Evolutionary conservation across 495 filamentous ascomycete species (phyloP), one percentile per base, ranked within the genome.

Genomic region (Mycothermus thermophilus): DNA sequence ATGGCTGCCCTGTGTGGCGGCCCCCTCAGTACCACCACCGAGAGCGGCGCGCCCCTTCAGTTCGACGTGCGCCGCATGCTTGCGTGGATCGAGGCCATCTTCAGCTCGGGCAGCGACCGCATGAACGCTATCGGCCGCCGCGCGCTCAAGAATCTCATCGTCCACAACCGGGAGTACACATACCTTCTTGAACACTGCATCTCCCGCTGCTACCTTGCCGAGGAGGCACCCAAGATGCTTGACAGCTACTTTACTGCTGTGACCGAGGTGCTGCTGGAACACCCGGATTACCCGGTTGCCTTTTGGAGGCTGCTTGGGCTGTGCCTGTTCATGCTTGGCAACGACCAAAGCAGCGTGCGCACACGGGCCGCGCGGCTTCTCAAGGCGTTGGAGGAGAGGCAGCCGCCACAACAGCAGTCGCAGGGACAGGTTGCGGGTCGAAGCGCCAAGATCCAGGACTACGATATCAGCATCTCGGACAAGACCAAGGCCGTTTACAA

Each of bases 401-500:
- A 84, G 43, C 76, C 80, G 48, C n/a, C n/a, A n/a, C n/a, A n/a
- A n/a, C n/a, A n/a, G n/a, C n/a, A n/a, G n/a, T n/a, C n/a, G n/a
- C n/a, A n/a, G n/a, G n/a, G n/a, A n/a, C n/a, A n/a, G n/a, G n/a
- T n/a, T n/a, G 58, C 52, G 19, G 46, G 47, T 0, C 80, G 79
- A 45, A 85, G 68, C 46, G 94, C 87, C 4, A 83, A 87, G 46
- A 74, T 96, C 21, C 86, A 93, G 49, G 92, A 96, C 53, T 92
- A 93, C 32, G 92, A 97, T 47, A 94, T 97, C 46, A 94, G 88
- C 52, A 87, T 97, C 28, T 87, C 90, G 1, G 92, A 97, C 59
- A 93, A 94, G 59, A 97, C 90, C 0, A 93, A 88, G 38, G 90
- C 90, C 1, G 88, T 97, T 2, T 96, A 95, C 57, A 96, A 95